Conservation (phyloP, 139 green algal genomes). For the Mesostigma viride region DNA sequence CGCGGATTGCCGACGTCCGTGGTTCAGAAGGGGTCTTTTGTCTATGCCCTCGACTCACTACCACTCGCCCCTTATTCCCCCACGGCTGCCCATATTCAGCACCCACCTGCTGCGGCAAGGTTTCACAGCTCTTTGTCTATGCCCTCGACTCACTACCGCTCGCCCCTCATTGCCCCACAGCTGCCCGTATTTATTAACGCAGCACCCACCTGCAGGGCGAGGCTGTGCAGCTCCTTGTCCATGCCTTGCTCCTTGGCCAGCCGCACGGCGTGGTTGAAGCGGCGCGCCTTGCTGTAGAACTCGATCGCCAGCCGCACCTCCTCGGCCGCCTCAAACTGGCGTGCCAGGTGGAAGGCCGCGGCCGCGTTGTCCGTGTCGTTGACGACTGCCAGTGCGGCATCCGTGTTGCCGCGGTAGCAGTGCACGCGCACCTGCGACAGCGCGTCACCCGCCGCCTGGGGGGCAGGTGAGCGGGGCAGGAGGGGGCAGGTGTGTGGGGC, state of each 20-base stretch:
- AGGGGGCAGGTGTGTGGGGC: too few relatives aligned
- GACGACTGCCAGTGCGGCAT: slow-evolving; percentile 31
- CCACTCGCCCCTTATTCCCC: too few relatives aligned
- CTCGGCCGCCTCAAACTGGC: slow-evolving; percentile 51
- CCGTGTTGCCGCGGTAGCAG: slow-evolving; percentile 36
- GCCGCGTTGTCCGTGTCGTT: slow-evolving; percentile 32
- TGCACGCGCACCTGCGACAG: slow-evolving; percentile 40
- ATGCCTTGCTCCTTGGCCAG: slow-evolving; percentile 31
- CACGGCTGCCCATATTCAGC: too few relatives aligned
- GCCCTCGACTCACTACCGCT: too few relatives aligned
- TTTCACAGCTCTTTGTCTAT: too few relatives aligned
- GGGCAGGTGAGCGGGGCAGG: too few relatives aligned
- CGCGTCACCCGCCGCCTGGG: slow-evolving; percentile 38
- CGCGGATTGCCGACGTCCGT: too few relatives aligned
- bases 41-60: too few relatives aligned
- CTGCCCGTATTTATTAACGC: too few relatives aligned
- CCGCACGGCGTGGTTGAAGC: slow-evolving; percentile 30
- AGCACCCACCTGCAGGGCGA: slow-evolving; percentile 29
- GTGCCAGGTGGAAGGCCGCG: slow-evolving; percentile 61
- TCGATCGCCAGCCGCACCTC: slow-evolving; percentile 24
- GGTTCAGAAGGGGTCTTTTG: too few relatives aligned
- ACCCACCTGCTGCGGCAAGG: too few relatives aligned
- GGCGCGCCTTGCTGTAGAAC: slow-evolving; percentile 23
- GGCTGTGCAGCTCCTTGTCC: slow-evolving; percentile 35
- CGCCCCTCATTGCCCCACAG: too few relatives aligned